Base-by-base conservation (phyloP, 768 basidiomycete genomes). In the Suillus hirtellus region DNA sequence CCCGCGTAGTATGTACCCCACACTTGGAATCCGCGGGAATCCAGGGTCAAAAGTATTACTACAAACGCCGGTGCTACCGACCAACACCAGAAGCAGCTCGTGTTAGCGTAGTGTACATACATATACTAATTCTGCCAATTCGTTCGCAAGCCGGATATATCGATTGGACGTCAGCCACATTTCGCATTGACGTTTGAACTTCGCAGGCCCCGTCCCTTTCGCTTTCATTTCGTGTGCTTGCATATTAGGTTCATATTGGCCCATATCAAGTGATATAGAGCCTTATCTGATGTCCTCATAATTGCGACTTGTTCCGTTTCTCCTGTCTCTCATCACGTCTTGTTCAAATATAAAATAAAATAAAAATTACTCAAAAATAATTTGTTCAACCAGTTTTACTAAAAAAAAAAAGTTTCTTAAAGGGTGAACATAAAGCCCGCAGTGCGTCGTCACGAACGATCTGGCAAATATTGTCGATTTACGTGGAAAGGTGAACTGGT, bases 21-120 rank as follows among this genome's bases (percentile, higher is more conserved):
- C 40, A 42, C 40, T 58, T 40, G 38, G 24, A 58, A 27, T 58
- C 55, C 56, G 56, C 56, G 56, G 40, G 40, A 58, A 58, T 27
- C 11, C 56, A 58, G 56, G 56, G 56, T 42, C 56, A 9, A 24
- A 10, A 3, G 11, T 54, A 35, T 1, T 37, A 21, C 12, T 56
- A 56, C 9, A 56, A 40, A 38, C 9, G 15, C 55, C 55, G 55
- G 24, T 56, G n/a, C 37, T 27, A 56, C 49, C 49, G 9, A 17
- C 49, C 27, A 52, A 52, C 24, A 19, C 27, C 38, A 56, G 21
- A 56, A 56, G 50, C 9, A 15, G 37, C 15, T 15, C 35, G 21
- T 56, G 55, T 17, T 31, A 56, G 37, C 3, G 21, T 58, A 56
- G 24, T 27, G 38, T 56, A 38, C 55, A 31, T 31, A 31, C 31